Evolutionary conservation across 352 stramenopile species (phyloP).

Genomic region (Globisporangium paddicum): DNA sequence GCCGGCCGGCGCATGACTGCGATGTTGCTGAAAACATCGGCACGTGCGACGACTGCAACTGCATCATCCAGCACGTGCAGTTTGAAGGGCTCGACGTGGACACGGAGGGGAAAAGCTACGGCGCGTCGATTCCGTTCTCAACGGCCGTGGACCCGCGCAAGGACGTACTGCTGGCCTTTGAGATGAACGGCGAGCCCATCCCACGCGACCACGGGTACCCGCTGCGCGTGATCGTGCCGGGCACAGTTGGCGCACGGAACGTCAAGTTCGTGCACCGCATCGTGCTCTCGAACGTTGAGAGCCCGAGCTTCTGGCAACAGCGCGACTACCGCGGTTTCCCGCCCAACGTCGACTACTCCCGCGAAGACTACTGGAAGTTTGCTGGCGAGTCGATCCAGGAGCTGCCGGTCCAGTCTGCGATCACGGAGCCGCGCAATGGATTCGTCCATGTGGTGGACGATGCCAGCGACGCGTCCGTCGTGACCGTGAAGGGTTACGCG

Average conservation of each 20-base stretch:
- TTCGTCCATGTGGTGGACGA: conserved; percentile 42
- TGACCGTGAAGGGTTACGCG: conserved; percentile 93
- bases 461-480: conserved; percentile 50
- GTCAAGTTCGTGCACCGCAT: conserved; percentile 98
- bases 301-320: conserved; percentile 89
- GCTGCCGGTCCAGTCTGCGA: conserved; percentile 87
- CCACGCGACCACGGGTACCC: conserved; percentile 96
- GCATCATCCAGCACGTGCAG: conserved; percentile 83
- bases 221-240: conserved; percentile 95
- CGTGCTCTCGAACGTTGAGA: conserved; percentile 72
- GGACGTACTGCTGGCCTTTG: conserved; percentile 97
- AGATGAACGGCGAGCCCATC: conserved; percentile 96
- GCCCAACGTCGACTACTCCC: conserved; percentile 83
- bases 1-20: conserved; percentile 43
- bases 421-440: conserved; percentile 80
- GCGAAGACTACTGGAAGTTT: conserved; percentile 81
- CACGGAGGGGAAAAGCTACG: conserved; percentile 83
- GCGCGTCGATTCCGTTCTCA: conserved; percentile 89
- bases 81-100: conserved; percentile 76
- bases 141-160: conserved; percentile 93
- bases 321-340: conserved; percentile 90
- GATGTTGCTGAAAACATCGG: conserved; percentile 51
- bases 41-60: conserved; percentile 47
- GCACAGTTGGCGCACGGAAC: conserved; percentile 92
- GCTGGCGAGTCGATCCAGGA: conserved; percentile 89